Conservation (phyloP, 106 monocot genomes). For the Dendrobium nobile region DNA sequence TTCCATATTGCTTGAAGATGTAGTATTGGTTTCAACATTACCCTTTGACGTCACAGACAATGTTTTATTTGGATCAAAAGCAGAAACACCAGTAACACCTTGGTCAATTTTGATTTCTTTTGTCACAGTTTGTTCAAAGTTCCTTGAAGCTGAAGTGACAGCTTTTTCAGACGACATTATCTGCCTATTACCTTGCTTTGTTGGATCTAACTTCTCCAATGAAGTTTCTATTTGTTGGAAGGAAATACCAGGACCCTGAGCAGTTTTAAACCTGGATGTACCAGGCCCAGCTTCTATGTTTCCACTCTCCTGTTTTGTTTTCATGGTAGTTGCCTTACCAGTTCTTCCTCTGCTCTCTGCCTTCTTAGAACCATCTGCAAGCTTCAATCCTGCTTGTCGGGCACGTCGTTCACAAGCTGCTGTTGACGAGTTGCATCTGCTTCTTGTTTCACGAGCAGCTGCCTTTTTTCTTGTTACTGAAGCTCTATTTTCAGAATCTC, state of each 20-base stretch:
- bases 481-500: constrained; percentile 39
- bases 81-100: background rate
- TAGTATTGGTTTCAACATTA: background rate
- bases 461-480: constrained; percentile 69
- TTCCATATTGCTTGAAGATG: constrained; percentile 4
- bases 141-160: background rate
- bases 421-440: constrained; percentile 30
- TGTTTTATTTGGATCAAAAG: background rate
- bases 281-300: background rate
- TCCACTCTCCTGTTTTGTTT: constrained; percentile 8
- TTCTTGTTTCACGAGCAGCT: constrained; percentile 70
- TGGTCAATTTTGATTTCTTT: background rate
- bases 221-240: background rate
- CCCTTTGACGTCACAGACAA: background rate
- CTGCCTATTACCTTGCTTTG: background rate
- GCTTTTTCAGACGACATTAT: background rate
- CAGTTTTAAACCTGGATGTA: background rate
- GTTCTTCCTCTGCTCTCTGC: constrained; percentile 9
- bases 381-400: constrained; percentile 39
- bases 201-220: background rate
- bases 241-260: background rate
- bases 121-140: background rate
- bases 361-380: constrained; percentile 18
- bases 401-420: constrained; percentile 49
- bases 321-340: background rate